phyloP scores from a whole-genome alignment of 306 rosid species.

The Vigna trinervia region DNA sequence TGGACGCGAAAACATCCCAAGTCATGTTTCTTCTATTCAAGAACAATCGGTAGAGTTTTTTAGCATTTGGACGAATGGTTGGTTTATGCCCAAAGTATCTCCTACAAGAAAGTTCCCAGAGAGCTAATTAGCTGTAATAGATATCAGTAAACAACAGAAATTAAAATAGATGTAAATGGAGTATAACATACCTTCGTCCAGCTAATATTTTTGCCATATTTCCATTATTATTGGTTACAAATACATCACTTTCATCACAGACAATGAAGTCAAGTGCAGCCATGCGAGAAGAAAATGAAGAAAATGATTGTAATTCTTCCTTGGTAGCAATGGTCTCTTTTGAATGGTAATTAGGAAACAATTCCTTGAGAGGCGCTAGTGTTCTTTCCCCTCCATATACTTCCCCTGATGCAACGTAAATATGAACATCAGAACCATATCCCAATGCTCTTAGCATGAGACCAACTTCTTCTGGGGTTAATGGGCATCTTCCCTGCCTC shows the following conservation, averaged over 20 bases:
- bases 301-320: slow-evolving; percentile 81
- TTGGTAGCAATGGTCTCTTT: slow-evolving; percentile 88
- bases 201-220: slow-evolving; percentile 98
- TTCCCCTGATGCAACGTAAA: slow-evolving; percentile 97
- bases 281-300: slow-evolving; percentile 98
- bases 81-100: slow-evolving; percentile 98
- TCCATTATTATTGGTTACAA: slow-evolving; percentile 98
- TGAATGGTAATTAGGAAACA: slow-evolving; percentile 89
- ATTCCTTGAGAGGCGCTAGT: slow-evolving; percentile 82
- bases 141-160: slow-evolving; percentile 24
- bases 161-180: slow-evolving; percentile 13
- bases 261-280: slow-evolving; percentile 97
- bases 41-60: slow-evolving; percentile 83
- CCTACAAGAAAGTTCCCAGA: slow-evolving; percentile 57
- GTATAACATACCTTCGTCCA: slow-evolving; percentile 77
- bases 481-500: slow-evolving; percentile 98
- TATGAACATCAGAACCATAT: slow-evolving; percentile 87
- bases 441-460: slow-evolving; percentile 98
- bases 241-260: slow-evolving; percentile 95
- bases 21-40: slow-evolving; percentile 72
- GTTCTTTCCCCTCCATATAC: slow-evolving; percentile 96
- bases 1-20: slow-evolving; percentile 89
- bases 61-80: slow-evolving; percentile 97
- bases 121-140: slow-evolving; percentile 36
- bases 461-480: slow-evolving; percentile 99